Evolutionary conservation across 73 alveolate species (phyloP).

Genomic region (Tetrahymena borealis): DNA sequence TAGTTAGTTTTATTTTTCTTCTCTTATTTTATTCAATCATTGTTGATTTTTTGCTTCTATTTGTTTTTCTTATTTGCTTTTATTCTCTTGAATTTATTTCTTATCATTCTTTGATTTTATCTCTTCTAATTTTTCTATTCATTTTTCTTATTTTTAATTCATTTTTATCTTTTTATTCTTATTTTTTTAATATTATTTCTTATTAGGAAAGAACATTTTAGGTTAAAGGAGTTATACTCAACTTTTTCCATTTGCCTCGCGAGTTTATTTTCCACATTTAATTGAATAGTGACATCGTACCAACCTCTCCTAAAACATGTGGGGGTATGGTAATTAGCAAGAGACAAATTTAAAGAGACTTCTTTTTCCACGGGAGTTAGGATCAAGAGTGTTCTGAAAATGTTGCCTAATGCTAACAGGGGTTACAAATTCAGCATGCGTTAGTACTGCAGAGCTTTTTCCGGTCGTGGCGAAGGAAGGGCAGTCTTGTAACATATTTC

Average conservation of each 20-base stretch:
- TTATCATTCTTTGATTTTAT: background rate
- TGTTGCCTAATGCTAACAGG: background rate
- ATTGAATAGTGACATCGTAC: background rate
- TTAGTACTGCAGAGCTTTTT: background rate
- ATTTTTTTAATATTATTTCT: too few species aligned
- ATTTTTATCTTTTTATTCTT: background rate
- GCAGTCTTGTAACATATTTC: background rate
- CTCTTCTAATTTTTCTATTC: background rate
- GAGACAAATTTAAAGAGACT: background rate
- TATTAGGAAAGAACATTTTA: background rate
- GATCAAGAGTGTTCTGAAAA: background rate
- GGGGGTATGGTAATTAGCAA: background rate
- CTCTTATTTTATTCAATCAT: background rate
- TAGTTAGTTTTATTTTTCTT: background rate
- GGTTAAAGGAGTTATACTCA: background rate
- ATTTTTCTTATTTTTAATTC: background rate
- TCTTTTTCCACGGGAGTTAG: background rate
- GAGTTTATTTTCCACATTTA: background rate
- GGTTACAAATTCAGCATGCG: background rate
- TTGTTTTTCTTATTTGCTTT: background rate
- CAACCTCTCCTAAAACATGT: background rate
- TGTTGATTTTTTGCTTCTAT: background rate
- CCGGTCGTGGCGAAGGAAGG: background rate
- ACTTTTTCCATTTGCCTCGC: constrained; percentile 2
- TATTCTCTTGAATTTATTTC: background rate